Evolutionary conservation across 2,329 filamentous ascomycete species (phyloP), one percentile per base, ranked within the genome.

Genomic region (Sporothrix schenckii): DNA sequence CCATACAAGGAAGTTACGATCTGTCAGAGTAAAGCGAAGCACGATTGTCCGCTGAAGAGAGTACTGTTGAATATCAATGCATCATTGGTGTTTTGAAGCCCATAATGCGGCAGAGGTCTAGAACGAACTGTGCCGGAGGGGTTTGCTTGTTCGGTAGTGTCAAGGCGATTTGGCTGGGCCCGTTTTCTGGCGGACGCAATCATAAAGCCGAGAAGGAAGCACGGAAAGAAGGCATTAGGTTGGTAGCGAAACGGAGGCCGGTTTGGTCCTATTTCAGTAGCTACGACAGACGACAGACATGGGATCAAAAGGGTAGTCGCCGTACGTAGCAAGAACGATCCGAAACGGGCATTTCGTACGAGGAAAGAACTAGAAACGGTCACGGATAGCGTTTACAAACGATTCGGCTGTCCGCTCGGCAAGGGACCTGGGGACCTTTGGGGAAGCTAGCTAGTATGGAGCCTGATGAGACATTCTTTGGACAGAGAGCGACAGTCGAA

Each of bases 121-220:
- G 34, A 27, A 58, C 39, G n/a, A 24, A 34, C 56, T 44, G 56
- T 44, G 39, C n/a, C 47, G 30, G 44, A 52, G 58, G 39, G 41
- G 41, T 44, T 41, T 60, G 30, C 54, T 61, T 53, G 44, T 34
- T 63, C 63, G 63, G 63, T 47, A 53, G 19, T 60, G 53, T 67
- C 47, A 44, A 54, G 63, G 63, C 69, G 69, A 70, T 67, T 61
- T 68, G 69, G 54, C 44, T 52, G 63, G 49, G 21, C n/a, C 11
- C 34, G 34, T 34, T 34, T 6, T 39, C 19, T 44, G 39, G n/a
- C 30, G 49, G 50, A 47, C 66, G 70, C 70, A 68, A 69, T 27
- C 44, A 71, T 71, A 19, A 41, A 58, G 66, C 70, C 58, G 70
- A 71, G 41, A 41, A 30, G 4, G 4, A 19, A 30, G 14, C 21